These are phyloP conservation scores for Tuber brumale DNA, from an alignment of 495 filamentous ascomycete genomes.

Conservation along the genomic window DNA sequence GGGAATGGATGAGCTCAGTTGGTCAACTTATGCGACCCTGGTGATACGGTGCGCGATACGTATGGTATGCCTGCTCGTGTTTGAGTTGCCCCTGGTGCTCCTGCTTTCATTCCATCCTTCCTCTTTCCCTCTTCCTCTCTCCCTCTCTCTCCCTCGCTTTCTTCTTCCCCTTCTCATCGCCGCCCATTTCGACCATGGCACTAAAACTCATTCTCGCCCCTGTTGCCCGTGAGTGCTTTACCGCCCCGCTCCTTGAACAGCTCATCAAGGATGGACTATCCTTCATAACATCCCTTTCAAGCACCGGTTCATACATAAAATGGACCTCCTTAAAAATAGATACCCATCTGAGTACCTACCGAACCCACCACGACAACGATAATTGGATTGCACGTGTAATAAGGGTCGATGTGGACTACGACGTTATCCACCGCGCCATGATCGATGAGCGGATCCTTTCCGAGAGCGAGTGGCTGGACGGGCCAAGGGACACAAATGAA, in stretches of 20 bases:
- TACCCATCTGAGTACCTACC: conserved; percentile 31
- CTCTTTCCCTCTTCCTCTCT: no score
- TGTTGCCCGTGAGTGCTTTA: neutral
- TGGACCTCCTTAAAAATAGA: conserved; percentile 34
- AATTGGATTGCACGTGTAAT: conserved; percentile 36
- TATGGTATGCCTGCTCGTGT: neutral
- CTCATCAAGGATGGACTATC: neutral
- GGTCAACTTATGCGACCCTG: neutral
- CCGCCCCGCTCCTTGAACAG: neutral
- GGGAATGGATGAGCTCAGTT: neutral
- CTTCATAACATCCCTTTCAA: conserved; percentile 1
- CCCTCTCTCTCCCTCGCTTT: neutral
- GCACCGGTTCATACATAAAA: conserved; percentile 9
- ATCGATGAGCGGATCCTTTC: conserved; percentile 24
- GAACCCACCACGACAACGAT: conserved; percentile 26
- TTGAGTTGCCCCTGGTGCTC: neutral
- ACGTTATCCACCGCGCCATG: conserved; percentile 21
- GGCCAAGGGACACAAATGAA: conserved; percentile 31
- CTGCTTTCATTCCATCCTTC: neutral
- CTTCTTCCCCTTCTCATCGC: neutral
- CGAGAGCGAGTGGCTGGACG: conserved; percentile 26
- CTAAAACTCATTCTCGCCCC: neutral
- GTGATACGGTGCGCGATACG: neutral
- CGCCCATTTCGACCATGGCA: neutral
- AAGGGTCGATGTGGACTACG: conserved; percentile 25